These are phyloP conservation scores for Aspergillus pseudoglaucus DNA, from an alignment of 2,329 filamentous ascomycete genomes.

Conservation along the genomic window DNA sequence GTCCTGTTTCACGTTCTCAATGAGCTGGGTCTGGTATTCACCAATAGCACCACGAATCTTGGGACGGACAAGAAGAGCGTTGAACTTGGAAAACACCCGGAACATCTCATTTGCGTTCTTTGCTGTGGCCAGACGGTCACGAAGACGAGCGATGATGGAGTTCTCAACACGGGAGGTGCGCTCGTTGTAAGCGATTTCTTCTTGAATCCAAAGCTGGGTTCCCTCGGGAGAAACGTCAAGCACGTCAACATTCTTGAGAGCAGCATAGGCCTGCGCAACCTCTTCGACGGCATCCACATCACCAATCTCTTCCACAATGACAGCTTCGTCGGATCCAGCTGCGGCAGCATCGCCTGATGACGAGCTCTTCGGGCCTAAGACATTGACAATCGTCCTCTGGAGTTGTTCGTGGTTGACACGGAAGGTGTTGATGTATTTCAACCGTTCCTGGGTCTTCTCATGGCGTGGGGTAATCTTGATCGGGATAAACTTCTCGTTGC, in stretches of 20 bases:
- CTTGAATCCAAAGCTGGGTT: conserved; percentile 85
- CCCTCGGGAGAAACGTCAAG: conserved; percentile 87
- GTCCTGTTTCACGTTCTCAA: conserved; percentile 95
- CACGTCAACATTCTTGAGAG: conserved; percentile 88
- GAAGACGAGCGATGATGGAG: conserved; percentile 89
- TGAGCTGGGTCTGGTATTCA: conserved; percentile 95
- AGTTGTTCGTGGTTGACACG: conserved; percentile 96
- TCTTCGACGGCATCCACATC: conserved; percentile 97
- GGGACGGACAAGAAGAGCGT: conserved; percentile 94
- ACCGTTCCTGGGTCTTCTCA: conserved; percentile 76
- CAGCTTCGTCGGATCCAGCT: conserved; percentile 51
- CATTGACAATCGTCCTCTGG: conserved; percentile 90
- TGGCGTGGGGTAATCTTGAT: conserved; percentile 93
- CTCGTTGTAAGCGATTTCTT: conserved; percentile 95
- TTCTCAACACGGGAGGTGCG: conserved; percentile 96
- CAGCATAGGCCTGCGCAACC: conserved; percentile 88
- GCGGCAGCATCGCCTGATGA: conserved; percentile 45
- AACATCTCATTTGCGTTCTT: conserved; percentile 99
- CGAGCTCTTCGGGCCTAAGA: conserved; percentile 71
- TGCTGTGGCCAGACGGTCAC: conserved; percentile 87
- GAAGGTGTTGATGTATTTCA: conserved; percentile 93
- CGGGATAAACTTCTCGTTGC: conserved; percentile 96
- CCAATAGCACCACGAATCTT: conserved; percentile 98
- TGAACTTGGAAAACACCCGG: conserved; percentile 98
- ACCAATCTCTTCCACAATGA: conserved; percentile 87